A percentile compares a stretch with the other conserved stretches of the same genome.
Evolutionary conservation across 192 early-diverging fungal species (phyloP).

Genomic region (Chytriomyces sp.): DNA sequence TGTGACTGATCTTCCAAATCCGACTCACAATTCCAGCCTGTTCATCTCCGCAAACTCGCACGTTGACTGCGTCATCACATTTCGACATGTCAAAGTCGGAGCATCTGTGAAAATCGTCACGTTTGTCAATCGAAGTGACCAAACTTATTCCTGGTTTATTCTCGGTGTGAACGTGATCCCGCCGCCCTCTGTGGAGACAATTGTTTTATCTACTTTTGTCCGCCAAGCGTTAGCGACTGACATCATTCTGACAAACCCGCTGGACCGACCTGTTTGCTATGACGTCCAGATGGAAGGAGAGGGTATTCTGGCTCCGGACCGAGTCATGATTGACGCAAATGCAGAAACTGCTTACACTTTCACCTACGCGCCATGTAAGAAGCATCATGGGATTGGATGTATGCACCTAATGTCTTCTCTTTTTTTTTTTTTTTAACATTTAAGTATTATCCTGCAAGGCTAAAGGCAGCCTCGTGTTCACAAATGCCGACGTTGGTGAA

Average conservation of each 20-base stretch:
- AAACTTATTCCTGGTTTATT: slow-evolving; percentile 54
- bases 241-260: slow-evolving; percentile 50
- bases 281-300: slow-evolving; percentile 38
- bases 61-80: slow-evolving; percentile 33
- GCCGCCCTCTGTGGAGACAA: slow-evolving; percentile 42
- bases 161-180: slow-evolving; percentile 41
- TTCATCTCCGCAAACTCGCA: slow-evolving; percentile 37
- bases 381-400: not conserved
- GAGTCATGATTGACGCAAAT: slow-evolving; percentile 35
- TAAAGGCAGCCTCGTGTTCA: slow-evolving; percentile 47
- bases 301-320: slow-evolving; percentile 36
- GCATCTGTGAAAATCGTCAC: slow-evolving; percentile 37
- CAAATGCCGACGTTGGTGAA: slow-evolving; percentile 52
- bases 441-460: slow-evolving; percentile 39
- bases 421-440: not conserved
- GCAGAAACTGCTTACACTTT: slow-evolving; percentile 44
- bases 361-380: slow-evolving; percentile 50
- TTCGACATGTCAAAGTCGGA: slow-evolving; percentile 40
- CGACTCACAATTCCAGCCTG: slow-evolving; percentile 23
- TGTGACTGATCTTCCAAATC: slow-evolving; percentile 49
- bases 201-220: slow-evolving; percentile 40
- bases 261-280: slow-evolving; percentile 40
- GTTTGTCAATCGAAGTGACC: slow-evolving; percentile 52
- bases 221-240: slow-evolving; percentile 42
- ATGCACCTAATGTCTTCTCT: not conserved